Base-by-base conservation (phyloP, 805 yeast genomes). In the Teunomyces barrocoloradensis region DNA sequence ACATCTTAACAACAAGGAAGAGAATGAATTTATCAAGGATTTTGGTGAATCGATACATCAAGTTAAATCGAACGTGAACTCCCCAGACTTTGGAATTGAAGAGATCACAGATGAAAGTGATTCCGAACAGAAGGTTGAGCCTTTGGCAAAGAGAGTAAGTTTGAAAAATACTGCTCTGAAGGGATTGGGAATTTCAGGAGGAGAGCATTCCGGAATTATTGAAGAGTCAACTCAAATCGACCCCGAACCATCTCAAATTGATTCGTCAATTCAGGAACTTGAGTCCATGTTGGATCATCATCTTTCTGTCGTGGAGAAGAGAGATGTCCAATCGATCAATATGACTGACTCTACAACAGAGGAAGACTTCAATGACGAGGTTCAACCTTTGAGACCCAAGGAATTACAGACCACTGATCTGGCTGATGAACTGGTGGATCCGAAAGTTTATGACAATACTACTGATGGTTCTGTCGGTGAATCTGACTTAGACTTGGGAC, bases 241-340 rank as follows among this genome's bases (percentile, higher is more conserved):
- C 5, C 41, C 52, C 15, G 47, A 48, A 32, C n/a, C 44, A n/a
- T 37, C 40, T 33, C 25, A 30, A 13, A 59, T 66, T 13, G 66
- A 68, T 47, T 49, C 65, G 2, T 68, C 75, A 1, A 71, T 72
- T 40, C 70, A 68, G 51, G 77, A 71, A 36, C 65, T 72, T 32
- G 73, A 69, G 45, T 65, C 62, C 42, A 66, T 66, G 54, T 64
- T 72, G 65, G 71, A 68, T 43, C 57, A 66, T 2, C 70, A 69
- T 40, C 59, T 69, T 33, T 50, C 40, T 49, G 48, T 59, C 54
- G 36, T 41, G 13, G 48, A 43, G 25, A 37, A n/a, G 18, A 39
- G 42, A 15, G 47, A 13, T 28, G 10, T 6, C 13, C 37, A 41
- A 18, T 42, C 45, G 3, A 30, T 21, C 12, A 36, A 25, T n/a